Evolutionary conservation across 768 basidiomycete genomes (phyloP).

Genomic region (Podaxis carcinomalis): DNA sequence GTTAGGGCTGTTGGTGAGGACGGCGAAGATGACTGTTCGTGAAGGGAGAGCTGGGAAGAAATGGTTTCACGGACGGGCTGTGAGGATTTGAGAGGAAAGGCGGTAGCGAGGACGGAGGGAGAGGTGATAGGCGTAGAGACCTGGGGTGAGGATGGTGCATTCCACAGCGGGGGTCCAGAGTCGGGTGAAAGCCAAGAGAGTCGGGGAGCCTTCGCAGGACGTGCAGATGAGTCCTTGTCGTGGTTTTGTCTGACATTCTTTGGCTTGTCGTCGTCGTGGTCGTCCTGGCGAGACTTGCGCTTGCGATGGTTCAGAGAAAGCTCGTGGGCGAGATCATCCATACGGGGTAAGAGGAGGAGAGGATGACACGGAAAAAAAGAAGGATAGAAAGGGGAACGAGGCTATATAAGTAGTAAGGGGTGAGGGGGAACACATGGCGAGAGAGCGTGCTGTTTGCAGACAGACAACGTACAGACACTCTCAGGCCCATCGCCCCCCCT

Average conservation of each 20-base stretch:
- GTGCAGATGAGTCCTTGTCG: constrained; percentile 22
- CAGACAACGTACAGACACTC: constrained; percentile 6
- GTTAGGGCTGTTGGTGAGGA: constrained; percentile 15
- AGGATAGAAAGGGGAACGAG: constrained; percentile 18
- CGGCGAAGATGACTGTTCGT: constrained; percentile 5
- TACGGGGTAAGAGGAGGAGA: constrained; percentile 19
- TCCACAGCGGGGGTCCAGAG: constrained; percentile 22
- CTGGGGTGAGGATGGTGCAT: constrained; percentile 25
- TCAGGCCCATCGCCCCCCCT: constrained; percentile 13
- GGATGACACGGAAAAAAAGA: constrained; percentile 24
- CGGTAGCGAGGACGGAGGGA: constrained; percentile 18
- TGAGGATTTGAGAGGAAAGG: constrained; percentile 10
- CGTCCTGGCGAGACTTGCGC: constrained; percentile 61
- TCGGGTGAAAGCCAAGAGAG: constrained; percentile 34
- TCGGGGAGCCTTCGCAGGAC: constrained; percentile 30
- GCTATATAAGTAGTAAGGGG: constrained; percentile 34
- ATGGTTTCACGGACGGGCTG: background rate
- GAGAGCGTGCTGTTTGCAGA: constrained; percentile 17
- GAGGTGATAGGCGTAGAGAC: constrained; percentile 28
- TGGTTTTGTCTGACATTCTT: constrained; percentile 36
- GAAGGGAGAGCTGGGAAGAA: constrained; percentile 17
- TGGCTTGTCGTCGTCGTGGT: constrained; percentile 25
- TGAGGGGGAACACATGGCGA: constrained; percentile 40
- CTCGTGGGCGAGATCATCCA: constrained; percentile 63
- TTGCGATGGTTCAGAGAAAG: constrained; percentile 54